Evolutionary conservation across 2,329 filamentous ascomycete species (phyloP), one percentile per base, ranked within the genome.

Genomic region (Penicillium sp.): DNA sequence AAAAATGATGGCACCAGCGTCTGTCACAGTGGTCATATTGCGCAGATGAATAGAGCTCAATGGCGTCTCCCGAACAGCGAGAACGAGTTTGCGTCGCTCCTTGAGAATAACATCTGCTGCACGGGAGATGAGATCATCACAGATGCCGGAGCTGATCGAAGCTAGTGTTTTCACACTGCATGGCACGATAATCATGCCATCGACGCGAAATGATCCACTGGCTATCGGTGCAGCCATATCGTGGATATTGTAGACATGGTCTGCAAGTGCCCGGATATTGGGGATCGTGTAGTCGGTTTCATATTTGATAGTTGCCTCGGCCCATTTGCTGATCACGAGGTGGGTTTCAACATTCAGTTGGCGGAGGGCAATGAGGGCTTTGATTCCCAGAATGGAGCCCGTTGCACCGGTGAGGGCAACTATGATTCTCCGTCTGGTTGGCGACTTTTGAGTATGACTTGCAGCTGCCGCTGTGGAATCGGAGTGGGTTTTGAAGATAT

Each of bases 391-490:
- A 2, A 72, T 62, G 1, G 78, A 70, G 3, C 79, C 79, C 0
- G 79, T 81, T 1, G 79, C 79, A 2, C 79, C 79, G 1, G 80
- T 81, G 40, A 82, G 75, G 18, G 72, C 80, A 8, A 81, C 71
- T 1, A 81, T 70, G 48, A 81, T 79, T 14, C 13, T 36, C n/a
- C 34, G 34, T n/a, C 34, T 36, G 4, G 3, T 14, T 14, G 34
- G 34, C 6, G 34, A n/a, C 34, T 36, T 13, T 36, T 14, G 34
- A 2, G 13, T n/a, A 6, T 36, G 34, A 36, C 11, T 36, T 3
- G 4, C 34, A 36, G 34, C 13, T 16, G 34, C n/a, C 13, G 34
- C 1, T 36, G 34, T 13, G 4, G 34, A 6, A 14, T 14, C 34
- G 6, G 34, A 36, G 34, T 13, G 34, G 6, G 34, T n/a, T 36